Evolutionary conservation across 2,329 filamentous ascomycete species (phyloP), one percentile per base, ranked within the genome.

Genomic region (Colletotrichum ledebouriae): DNA sequence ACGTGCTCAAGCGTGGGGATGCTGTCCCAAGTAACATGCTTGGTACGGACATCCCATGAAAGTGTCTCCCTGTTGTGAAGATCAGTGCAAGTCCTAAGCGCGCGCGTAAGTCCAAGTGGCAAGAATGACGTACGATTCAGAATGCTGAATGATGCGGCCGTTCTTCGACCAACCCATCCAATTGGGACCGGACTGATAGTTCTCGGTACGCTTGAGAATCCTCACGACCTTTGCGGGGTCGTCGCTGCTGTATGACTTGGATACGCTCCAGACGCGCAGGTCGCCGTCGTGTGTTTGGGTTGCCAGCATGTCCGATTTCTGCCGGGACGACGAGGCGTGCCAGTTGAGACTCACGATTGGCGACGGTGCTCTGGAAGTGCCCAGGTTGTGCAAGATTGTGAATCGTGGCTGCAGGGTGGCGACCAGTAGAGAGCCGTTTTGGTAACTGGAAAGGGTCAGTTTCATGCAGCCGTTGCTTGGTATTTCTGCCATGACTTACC

Each of bases 101-200:
- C 83, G 83, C 83, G 83, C 80, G 76, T 83, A 80, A 72, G 70
- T 57, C 69, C 72, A 73, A 75, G 74, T 71, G 70, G 68, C 69
- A 53, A 68, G 60, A 70, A 69, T 71, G 60, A 71, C 67, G 61
- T 85, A 97, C 94, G 91, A 90, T 80, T 98, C 94, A 5, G 93
- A 92, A 79, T 90, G 94, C 80, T 99, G 96, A 71, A 99, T 90
- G 72, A 99, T 94, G 72, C 94, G 92, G 44, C 96, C 96, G 82
- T 97, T 98, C 81, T 98, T 98, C 0, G 96, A 98, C 96, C 96
- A 99, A 20, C 90, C 92, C 85, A 98, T 94, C 96, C 96, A 99
- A 77, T 97, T 97, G 42, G 93, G 91, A 1, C 94, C 94, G 3
- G 89, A 82, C 39, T 89, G 83, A 72, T 87, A 90, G 72, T 90